Percentiles rank a stretch among this genome's conserved stretches.
Evolutionary conservation across 140 eudicot genomes (phyloP).

Genomic region (Artemisia princeps): DNA sequence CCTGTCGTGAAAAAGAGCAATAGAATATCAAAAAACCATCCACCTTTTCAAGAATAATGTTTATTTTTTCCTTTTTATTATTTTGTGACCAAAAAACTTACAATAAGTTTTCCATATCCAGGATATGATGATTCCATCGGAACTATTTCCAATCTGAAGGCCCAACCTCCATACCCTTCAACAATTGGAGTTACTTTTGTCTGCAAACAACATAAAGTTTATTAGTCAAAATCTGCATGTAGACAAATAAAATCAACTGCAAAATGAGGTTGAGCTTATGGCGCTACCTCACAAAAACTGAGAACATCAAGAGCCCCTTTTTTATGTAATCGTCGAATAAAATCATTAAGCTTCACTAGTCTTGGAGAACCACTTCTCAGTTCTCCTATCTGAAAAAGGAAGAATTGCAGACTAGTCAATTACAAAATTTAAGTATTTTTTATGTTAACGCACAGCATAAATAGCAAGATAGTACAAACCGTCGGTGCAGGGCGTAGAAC

Average conservation of each 20-base stretch:
- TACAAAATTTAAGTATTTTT: not conserved
- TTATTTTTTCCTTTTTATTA: not conserved
- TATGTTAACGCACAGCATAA: slow-evolving; percentile 11
- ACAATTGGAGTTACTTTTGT: slow-evolving; percentile 97
- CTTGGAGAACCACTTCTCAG: slow-evolving; percentile 96
- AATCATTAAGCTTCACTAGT: slow-evolving; percentile 72
- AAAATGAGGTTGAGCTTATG: not conserved
- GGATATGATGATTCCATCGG: slow-evolving; percentile 95
- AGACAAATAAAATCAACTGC: slow-evolving; percentile 2
- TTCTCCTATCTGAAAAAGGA: slow-evolving; percentile 65
- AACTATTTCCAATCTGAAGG: slow-evolving; percentile 84
- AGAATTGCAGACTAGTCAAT: not conserved
- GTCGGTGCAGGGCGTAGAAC: slow-evolving; percentile 98
- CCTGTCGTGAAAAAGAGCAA: slow-evolving; percentile 33
- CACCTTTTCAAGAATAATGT: not conserved
- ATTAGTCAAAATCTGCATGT: not conserved
- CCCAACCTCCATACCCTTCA: slow-evolving; percentile 99
- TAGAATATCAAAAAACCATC: not conserved
- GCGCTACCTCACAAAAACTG: slow-evolving; percentile 87
- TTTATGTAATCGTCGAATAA: slow-evolving; percentile 63
- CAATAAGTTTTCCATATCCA: slow-evolving; percentile 87
- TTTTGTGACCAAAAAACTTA: slow-evolving; percentile 30
- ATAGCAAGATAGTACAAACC: slow-evolving; percentile 38
- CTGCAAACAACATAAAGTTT: slow-evolving; percentile 31
- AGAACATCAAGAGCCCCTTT: slow-evolving; percentile 72